Base-by-base conservation (phyloP, 805 yeast species). In the Debaryomyces hansenii region DNA sequence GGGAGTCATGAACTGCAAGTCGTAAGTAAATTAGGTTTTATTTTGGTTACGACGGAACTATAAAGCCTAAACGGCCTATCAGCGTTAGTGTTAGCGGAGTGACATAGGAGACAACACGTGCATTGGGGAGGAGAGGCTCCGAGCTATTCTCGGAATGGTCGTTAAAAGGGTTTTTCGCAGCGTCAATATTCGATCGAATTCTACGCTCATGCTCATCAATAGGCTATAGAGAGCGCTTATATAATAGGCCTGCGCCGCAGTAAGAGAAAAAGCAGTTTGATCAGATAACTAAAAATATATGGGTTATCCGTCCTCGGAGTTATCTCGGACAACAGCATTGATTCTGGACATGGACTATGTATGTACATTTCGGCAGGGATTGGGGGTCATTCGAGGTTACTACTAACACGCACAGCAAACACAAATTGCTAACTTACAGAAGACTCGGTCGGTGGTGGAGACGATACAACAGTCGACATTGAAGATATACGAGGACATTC, bases 401-500 rank as follows among this genome's bases (percentile, higher is more conserved):
- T 43, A 43, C 32, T 44, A 37, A 38, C 42, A 16, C 9, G 11
- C 12, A 31, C 34, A 21, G 24, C 24, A 36, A 15, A 34, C 42
- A 10, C 46, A 53, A 40, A 47, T 52, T 27, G 56, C 53, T 15
- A 43, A 50, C 38, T 55, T 67, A 20, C 62, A 53, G 45, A 62
- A 59, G 45, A 50, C 64, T 33, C 39, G 72, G 32, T 64, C 69
- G 16, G 55, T 65, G 10, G 50, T 67, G 5, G 69, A 66, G 49
- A 58, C 59, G 4, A 53, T 67, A 6, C 58, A 64, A 18, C 63
- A 57, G 39, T 51, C 70, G 16, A 60, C 67, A 2, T 56, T 57
- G 14, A 60, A 53, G 20, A 59, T 67, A n/a, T 51, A 59, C 40
- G 42, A 51, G 20, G 72, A 67, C 41, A 52, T 67, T 8, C 46